phyloP scores from a whole-genome alignment of 352 stramenopile genomes.

The Phytophthora fragariae region DNA sequence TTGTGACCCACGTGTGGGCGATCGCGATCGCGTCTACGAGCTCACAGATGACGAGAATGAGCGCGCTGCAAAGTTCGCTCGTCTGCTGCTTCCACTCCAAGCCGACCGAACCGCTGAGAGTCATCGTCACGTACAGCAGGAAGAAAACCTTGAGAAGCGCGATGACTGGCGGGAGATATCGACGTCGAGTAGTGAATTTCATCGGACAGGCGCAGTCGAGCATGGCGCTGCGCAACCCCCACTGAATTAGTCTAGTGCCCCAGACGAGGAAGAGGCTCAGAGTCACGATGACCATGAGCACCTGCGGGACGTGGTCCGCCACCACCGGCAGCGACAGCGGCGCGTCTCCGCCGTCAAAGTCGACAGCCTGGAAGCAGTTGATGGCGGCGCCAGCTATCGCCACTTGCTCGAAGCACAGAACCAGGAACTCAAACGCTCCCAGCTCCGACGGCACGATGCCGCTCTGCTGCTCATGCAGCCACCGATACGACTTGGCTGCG shows the following conservation, averaged over 20 bases:
- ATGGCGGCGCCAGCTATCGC: slow-evolving; percentile 41
- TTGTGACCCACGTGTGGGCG: slow-evolving; percentile 36
- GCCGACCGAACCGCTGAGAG: slow-evolving; percentile 16
- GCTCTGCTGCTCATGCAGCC: slow-evolving; percentile 32
- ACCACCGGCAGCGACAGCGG: slow-evolving; percentile 30
- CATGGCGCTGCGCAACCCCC: slow-evolving; percentile 30
- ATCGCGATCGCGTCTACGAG: slow-evolving; percentile 37
- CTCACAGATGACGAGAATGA: slow-evolving; percentile 43
- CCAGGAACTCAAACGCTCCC: slow-evolving; percentile 43
- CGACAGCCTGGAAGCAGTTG: slow-evolving; percentile 41
- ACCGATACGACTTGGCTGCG: slow-evolving; percentile 30
- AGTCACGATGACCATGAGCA: slow-evolving; percentile 33
- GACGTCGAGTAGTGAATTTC: slow-evolving; percentile 32
- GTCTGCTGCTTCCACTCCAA: slow-evolving; percentile 40
- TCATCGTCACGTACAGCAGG: slow-evolving; percentile 31
- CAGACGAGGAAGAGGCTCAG: slow-evolving; percentile 37
- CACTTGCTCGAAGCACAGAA: slow-evolving; percentile 47
- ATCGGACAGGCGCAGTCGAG: slow-evolving; percentile 27
- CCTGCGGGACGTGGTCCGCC: slow-evolving; percentile 35
- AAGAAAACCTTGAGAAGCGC: slow-evolving; percentile 41
- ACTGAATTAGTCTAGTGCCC: slow-evolving; percentile 34
- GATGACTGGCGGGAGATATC: slow-evolving; percentile 38
- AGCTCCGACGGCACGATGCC: slow-evolving; percentile 36
- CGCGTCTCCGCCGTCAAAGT: slow-evolving; percentile 26
- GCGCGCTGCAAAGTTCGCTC: slow-evolving; percentile 34